Conservation (phyloP, 106 monocot species). For the Platanthera zijinensis region DNA sequence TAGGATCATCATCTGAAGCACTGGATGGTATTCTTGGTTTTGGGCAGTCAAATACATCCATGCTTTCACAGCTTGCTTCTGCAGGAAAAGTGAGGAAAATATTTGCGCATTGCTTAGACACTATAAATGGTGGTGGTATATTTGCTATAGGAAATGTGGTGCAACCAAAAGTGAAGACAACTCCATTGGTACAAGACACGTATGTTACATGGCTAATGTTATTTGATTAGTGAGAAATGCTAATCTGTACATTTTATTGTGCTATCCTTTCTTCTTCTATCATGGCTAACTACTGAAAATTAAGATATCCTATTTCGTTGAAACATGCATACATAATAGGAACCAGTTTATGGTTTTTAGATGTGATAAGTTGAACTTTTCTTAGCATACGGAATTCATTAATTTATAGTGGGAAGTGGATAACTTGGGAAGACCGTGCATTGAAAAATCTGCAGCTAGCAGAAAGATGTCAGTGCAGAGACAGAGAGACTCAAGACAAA, state of each 20-base stretch:
- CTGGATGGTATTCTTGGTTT: constrained; percentile 95
- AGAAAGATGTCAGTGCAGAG: too few species aligned
- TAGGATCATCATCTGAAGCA: constrained; percentile 66
- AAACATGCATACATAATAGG: too few species aligned
- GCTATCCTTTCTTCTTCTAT: not conserved
- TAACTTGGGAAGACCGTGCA: too few species aligned
- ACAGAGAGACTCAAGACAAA: too few species aligned
- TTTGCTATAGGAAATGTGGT: constrained; percentile 89
- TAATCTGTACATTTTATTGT: not conserved
- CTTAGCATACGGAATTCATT: too few species aligned
- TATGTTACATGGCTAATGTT: constrained; percentile 22
- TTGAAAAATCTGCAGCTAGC: too few species aligned
- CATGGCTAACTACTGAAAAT: too few species aligned
- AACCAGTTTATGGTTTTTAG: too few species aligned
- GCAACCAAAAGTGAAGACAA: constrained; percentile 78
- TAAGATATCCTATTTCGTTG: too few species aligned
- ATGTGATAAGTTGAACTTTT: too few species aligned
- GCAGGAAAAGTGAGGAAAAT: constrained; percentile 75
- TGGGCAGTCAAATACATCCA: constrained; percentile 84
- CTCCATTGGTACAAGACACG: constrained; percentile 72
- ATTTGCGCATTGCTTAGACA: constrained; percentile 95
- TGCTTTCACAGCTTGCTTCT: constrained; percentile 76
- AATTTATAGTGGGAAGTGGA: too few species aligned
- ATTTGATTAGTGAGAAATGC: not conserved
- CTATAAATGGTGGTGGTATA: constrained; percentile 77